A percentile compares a stretch with the other conserved stretches of the same genome.
phyloP scores from a whole-genome alignment of 208 protist genomes.

The Polymyxa betae region DNA sequence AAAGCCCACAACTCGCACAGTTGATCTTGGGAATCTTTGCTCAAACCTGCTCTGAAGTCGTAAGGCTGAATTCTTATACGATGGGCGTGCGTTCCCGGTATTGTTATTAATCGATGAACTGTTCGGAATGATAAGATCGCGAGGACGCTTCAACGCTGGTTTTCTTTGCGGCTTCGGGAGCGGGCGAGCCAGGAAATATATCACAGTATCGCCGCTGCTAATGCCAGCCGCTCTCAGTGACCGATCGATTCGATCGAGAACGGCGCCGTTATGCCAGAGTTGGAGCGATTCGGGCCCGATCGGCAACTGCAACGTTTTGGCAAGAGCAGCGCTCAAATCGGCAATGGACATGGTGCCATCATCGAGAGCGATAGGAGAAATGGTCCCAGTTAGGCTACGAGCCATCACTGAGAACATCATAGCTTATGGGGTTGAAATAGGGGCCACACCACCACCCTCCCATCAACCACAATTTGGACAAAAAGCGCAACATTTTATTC shows the following conservation, averaged over 20 bases:
- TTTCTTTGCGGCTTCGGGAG: background rate
- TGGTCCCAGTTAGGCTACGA: background rate
- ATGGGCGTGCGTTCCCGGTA: too few relatives aligned
- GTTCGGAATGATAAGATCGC: background rate
- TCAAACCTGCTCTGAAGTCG: background rate
- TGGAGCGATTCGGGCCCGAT: background rate
- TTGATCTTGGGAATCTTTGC: background rate
- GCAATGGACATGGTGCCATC: background rate
- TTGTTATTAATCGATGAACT: background rate
- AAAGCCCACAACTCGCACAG: background rate
- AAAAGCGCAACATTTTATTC: background rate
- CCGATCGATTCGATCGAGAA: background rate
- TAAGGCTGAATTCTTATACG: background rate
- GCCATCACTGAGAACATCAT: slow-evolving; percentile 43
- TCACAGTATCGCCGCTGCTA: slow-evolving; percentile 14
- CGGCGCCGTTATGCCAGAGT: slow-evolving; percentile 9
- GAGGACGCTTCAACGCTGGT: background rate
- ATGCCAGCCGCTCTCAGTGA: slow-evolving; percentile 36
- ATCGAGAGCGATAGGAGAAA: background rate
- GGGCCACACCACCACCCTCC: too few relatives aligned
- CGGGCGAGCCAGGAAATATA: background rate
- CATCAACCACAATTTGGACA: background rate
- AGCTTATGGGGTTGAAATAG: too few relatives aligned
- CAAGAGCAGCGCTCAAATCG: background rate
- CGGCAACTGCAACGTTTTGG: background rate